A percentile compares a stretch with the other conserved stretches of the same genome.
Conservation (phyloP, 495 filamentous ascomycete species). For the Cairneyella variabilis region DNA sequence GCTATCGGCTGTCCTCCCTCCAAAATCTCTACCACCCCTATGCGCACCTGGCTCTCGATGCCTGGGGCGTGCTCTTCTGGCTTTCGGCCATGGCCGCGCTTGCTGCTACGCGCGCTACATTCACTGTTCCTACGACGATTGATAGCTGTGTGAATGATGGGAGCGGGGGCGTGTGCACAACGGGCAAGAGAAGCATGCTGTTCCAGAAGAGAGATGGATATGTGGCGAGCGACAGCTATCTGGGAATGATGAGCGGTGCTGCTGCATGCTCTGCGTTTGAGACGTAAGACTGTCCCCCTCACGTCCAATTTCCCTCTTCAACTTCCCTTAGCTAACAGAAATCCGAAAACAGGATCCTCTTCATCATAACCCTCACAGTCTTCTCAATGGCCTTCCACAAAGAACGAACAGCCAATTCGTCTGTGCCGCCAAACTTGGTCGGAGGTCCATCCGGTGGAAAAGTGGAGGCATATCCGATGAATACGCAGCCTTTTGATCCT, state of each 20-base stretch:
- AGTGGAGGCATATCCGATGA: background rate
- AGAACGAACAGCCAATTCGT: background rate
- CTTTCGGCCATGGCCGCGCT: conserved; percentile 37
- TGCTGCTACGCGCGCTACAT: conserved; percentile 17
- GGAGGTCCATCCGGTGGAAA: background rate
- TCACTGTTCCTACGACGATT: conserved; percentile 21
- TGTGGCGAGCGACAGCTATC: background rate
- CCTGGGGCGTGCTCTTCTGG: conserved; percentile 41
- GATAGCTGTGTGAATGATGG: background rate
- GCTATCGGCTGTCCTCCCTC: conserved; percentile 20
- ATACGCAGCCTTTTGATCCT: background rate
- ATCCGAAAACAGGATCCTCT: conserved; percentile 29
- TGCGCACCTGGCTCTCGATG: conserved; percentile 39
- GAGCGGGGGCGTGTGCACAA: conserved; percentile 9
- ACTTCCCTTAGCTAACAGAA: background rate
- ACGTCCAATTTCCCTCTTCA: background rate
- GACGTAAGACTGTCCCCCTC: conserved; percentile 31
- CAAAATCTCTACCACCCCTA: conserved; percentile 39
- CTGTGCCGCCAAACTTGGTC: too few relatives aligned
- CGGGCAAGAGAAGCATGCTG: too few relatives aligned
- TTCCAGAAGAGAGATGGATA: conserved; percentile 9
- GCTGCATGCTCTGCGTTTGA: conserved; percentile 35
- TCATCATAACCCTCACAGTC: conserved; percentile 34
- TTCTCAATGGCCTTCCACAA: conserved; percentile 33
- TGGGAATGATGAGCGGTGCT: conserved; percentile 12